These are phyloP conservation scores for Recurvomyces mirabilis DNA, from an alignment of 495 filamentous ascomycete species.

Conservation along the genomic window DNA sequence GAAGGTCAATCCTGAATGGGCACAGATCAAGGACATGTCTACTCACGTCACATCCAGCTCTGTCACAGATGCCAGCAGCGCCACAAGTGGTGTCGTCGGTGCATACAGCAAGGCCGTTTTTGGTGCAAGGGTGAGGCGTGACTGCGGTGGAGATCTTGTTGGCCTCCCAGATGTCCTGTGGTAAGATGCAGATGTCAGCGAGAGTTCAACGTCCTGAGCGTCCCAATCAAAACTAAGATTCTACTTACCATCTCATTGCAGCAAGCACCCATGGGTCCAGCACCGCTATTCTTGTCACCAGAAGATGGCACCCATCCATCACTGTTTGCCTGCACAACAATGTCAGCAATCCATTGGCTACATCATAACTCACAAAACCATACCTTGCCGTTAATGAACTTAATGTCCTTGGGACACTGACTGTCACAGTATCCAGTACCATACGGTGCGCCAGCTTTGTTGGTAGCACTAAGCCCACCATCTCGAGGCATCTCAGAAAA, in stretches of 20 bases:
- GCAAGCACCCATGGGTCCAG: slow-evolving; percentile 13
- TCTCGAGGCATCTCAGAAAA: slow-evolving; percentile 49
- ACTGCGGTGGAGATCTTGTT: slow-evolving; percentile 22
- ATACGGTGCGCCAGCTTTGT: slow-evolving; percentile 49
- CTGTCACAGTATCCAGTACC: slow-evolving; percentile 66
- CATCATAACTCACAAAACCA: no score
- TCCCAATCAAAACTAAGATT: no score
- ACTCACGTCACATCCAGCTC: slow-evolving; percentile 56
- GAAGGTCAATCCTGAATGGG: no score
- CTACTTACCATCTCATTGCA: slow-evolving; percentile 8
- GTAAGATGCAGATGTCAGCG: no score
- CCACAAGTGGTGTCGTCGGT: slow-evolving; percentile 37
- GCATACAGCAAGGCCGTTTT: slow-evolving; percentile 34
- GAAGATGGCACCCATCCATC: slow-evolving; percentile 8
- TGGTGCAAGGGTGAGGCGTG: slow-evolving; percentile 27
- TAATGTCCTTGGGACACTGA: slow-evolving; percentile 45
- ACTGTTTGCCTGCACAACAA: slow-evolving; percentile 30
- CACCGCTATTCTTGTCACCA: slow-evolving; percentile 10
- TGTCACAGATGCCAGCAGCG: slow-evolving; percentile 53
- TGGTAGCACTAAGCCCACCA: slow-evolving; percentile 42
- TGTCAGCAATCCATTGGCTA: no score
- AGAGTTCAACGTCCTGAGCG: no score
- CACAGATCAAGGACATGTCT: no score
- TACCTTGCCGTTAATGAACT: slow-evolving; percentile 52
- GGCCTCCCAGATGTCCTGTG: slow-evolving; percentile 20